Evolutionary conservation across 2,329 filamentous ascomycete genomes (phyloP).

Genomic region (Monilinia polystroma): DNA sequence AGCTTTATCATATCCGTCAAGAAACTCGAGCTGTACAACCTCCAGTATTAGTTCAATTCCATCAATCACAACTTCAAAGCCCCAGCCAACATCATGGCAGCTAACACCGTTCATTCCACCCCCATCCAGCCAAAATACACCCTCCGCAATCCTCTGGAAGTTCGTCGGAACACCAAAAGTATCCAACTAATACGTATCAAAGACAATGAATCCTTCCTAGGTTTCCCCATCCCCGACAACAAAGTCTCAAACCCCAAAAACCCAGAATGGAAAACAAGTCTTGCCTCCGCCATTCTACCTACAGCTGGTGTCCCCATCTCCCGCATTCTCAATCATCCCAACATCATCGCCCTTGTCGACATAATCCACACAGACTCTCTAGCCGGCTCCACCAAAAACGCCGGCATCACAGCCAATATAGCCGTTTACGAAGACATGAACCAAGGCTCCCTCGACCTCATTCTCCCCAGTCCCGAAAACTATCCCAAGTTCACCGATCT

Average conservation of each 20-base stretch:
- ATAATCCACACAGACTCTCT: slow-evolving; percentile 30
- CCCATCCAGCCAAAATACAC: slow-evolving; percentile 29
- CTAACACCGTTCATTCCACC: slow-evolving; percentile 1
- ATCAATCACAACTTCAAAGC: neutral
- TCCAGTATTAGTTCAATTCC: neutral
- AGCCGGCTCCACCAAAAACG: slow-evolving; percentile 20
- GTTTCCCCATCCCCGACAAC: slow-evolving; percentile 28
- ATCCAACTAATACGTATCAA: slow-evolving; percentile 32
- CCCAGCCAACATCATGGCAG: slow-evolving; percentile 13
- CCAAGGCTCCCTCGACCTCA: slow-evolving; percentile 48
- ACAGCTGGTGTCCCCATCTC: slow-evolving; percentile 31
- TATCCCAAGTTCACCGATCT: slow-evolving; percentile 28
- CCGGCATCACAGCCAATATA: slow-evolving; percentile 35
- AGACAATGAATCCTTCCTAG: slow-evolving; percentile 33
- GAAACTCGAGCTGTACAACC: neutral
- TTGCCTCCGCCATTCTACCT: slow-evolving; percentile 32
- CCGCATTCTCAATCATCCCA: slow-evolving; percentile 38
- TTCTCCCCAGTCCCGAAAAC: slow-evolving; percentile 40
- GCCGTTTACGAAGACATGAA: slow-evolving; percentile 55
- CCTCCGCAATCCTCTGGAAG: slow-evolving; percentile 28
- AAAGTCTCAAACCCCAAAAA: slow-evolving; percentile 23
- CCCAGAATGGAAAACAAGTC: slow-evolving; percentile 25
- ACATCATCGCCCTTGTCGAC: slow-evolving; percentile 38
- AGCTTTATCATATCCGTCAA: neutral
- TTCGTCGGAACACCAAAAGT: slow-evolving; percentile 26